Conservation (phyloP, 345 rosid species). For the Geranium rotundifolium region DNA sequence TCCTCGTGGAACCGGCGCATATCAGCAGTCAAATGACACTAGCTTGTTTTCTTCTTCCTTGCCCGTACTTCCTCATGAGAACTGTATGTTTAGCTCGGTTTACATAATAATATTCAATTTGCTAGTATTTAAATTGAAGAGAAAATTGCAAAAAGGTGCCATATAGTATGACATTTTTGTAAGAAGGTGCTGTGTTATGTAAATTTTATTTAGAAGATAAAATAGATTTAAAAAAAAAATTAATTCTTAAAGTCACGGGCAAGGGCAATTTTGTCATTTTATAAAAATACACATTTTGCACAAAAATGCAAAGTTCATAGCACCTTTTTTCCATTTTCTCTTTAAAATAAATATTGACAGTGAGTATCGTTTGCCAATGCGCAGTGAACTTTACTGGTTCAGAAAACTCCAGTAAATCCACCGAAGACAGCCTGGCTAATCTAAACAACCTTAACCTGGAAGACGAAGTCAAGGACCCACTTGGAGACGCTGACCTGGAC, state of each 20-base stretch:
- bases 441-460: conserved; percentile 31
- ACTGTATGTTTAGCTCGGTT: conserved; percentile 20
- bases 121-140: no score
- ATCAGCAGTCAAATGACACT: conserved; percentile 48
- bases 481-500: conserved; percentile 37
- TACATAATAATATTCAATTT: background rate
- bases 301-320: no score
- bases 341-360: no score
- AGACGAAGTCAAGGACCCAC: conserved; percentile 37
- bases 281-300: no score
- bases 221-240: no score
- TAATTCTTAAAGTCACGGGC: no score
- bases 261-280: no score
- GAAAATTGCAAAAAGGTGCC: no score
- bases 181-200: no score
- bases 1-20: conserved; percentile 19
- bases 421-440: conserved; percentile 42
- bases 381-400: conserved; percentile 61
- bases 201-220: no score
- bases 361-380: background rate
- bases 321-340: background rate
- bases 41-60: conserved; percentile 72
- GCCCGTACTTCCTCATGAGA: conserved; percentile 71
- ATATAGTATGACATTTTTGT: no score
- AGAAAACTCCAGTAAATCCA: conserved; percentile 28